phyloP scores from a whole-genome alignment of 140 eudicot genomes.

The Cichorium intybus region DNA sequence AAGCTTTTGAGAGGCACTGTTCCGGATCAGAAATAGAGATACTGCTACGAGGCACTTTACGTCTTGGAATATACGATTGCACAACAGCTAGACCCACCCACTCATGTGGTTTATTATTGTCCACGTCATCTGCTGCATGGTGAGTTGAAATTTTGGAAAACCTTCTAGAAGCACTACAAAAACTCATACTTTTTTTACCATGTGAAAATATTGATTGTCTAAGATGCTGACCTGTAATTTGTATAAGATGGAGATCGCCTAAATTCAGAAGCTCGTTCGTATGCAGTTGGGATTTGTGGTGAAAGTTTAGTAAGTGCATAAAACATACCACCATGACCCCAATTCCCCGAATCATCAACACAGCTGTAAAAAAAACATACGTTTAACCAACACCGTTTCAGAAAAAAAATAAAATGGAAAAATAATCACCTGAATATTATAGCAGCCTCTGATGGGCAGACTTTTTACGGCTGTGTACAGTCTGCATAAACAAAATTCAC shows the following conservation, averaged over 20 bases:
- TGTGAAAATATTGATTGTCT: not conserved
- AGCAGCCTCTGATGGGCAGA: conserved; percentile 60
- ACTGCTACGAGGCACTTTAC: conserved; percentile 82
- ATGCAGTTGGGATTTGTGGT: conserved; percentile 54
- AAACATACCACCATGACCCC: conserved; percentile 98
- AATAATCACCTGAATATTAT: conserved; percentile 64
- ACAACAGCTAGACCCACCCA: conserved; percentile 93
- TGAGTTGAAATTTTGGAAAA: not conserved
- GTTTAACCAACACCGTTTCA: not conserved
- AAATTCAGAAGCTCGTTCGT: conserved; percentile 80
- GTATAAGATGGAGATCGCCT: conserved; percentile 89
- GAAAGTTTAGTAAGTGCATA: conserved; percentile 79
- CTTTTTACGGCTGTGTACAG: conserved; percentile 74
- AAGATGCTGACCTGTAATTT: conserved; percentile 56
- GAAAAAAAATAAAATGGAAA: too few species aligned
- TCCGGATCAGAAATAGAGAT: conserved; percentile 80
- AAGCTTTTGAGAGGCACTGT: conserved; percentile 72
- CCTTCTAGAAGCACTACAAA: not conserved
- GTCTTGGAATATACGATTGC: conserved; percentile 87
- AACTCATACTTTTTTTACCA: too few species aligned
- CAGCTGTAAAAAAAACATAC: conserved; percentile 48
- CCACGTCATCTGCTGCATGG: conserved; percentile 38
- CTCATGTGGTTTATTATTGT: conserved; percentile 34
- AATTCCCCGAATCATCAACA: conserved; percentile 86
- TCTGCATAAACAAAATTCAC: conserved; percentile 89